Percentiles rank a stretch among this genome's conserved stretches.
These are phyloP conservation scores for Aspergillus proliferans DNA, from an alignment of 2,329 filamentous ascomycete species.

Conservation along the genomic window DNA sequence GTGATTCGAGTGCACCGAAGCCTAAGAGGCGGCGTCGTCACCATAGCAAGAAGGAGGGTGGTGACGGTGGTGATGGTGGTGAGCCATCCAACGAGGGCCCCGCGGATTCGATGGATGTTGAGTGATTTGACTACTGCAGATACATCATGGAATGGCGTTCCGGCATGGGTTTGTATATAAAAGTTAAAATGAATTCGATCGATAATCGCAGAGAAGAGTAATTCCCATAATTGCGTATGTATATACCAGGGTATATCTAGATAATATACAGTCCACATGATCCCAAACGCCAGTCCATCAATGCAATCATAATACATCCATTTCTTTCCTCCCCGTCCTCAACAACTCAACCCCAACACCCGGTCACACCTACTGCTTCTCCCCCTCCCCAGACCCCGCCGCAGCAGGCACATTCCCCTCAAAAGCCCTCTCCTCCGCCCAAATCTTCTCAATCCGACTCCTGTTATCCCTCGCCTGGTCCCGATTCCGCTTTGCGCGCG, in stretches of 20 bases:
- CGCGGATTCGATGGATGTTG: conserved; percentile 9
- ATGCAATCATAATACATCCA: background rate
- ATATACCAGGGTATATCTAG: conserved; percentile 1
- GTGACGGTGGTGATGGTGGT: conserved; percentile 12
- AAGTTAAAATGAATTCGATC: background rate
- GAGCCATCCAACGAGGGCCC: background rate
- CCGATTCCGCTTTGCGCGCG: conserved; percentile 71
- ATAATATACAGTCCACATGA: background rate
- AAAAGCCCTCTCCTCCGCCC: conserved; percentile 54
- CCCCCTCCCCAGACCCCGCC: background rate
- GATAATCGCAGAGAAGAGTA: background rate
- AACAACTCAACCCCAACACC: background rate
- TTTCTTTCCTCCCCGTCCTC: too few species aligned
- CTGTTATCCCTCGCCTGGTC: conserved; percentile 63
- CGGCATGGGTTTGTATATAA: conserved; percentile 4
- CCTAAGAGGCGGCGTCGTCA: conserved; percentile 31
- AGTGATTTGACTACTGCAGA: conserved; percentile 3
- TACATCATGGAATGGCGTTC: conserved; percentile 24
- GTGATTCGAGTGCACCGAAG: conserved; percentile 22
- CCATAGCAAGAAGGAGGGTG: conserved; percentile 20
- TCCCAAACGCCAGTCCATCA: background rate
- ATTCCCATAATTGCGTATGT: background rate
- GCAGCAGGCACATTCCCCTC: conserved; percentile 10
- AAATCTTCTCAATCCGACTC: conserved; percentile 67
- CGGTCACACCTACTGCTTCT: background rate